phyloP scores from a whole-genome alignment of 2,329 filamentous ascomycete genomes.

The Blumeria hordei region DNA sequence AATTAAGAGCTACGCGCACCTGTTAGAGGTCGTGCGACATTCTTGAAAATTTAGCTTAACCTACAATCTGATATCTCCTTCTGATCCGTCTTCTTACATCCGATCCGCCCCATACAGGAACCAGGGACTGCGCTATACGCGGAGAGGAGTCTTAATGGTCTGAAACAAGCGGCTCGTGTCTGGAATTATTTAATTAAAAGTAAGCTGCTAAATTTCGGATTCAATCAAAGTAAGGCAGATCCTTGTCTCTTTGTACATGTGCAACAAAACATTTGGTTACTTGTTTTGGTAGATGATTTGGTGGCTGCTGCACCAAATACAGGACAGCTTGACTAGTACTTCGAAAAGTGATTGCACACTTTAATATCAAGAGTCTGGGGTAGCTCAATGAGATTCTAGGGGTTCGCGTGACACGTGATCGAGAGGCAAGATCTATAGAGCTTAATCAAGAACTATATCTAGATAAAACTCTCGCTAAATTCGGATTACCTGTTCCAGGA shows the following conservation, averaged over 20 bases:
- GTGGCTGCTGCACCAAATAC: not conserved
- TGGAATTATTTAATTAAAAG: not conserved
- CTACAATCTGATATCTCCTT: no score
- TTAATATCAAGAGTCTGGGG: slow-evolving; percentile 1
- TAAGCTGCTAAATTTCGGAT: not conserved
- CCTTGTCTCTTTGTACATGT: not conserved
- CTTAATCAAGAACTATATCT: not conserved
- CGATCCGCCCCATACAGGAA: no score
- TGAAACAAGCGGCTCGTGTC: not conserved
- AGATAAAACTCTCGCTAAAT: not conserved
- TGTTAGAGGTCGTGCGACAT: no score
- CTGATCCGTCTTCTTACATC: no score
- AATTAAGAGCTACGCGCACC: no score
- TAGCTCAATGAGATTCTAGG: not conserved
- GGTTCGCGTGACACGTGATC: not conserved
- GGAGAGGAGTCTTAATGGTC: not conserved
- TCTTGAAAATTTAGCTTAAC: no score
- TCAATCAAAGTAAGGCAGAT: not conserved
- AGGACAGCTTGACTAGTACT: not conserved
- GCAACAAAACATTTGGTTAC: not conserved
- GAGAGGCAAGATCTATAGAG: not conserved
- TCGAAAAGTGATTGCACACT: not conserved
- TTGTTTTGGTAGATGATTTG: not conserved
- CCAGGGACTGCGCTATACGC: not conserved
- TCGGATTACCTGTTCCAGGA: not conserved